Evolutionary conservation across 202 grass and related monocot genomes (phyloP), one percentile per base, ranked within the genome.

Genomic region (Zizania palustris): DNA sequence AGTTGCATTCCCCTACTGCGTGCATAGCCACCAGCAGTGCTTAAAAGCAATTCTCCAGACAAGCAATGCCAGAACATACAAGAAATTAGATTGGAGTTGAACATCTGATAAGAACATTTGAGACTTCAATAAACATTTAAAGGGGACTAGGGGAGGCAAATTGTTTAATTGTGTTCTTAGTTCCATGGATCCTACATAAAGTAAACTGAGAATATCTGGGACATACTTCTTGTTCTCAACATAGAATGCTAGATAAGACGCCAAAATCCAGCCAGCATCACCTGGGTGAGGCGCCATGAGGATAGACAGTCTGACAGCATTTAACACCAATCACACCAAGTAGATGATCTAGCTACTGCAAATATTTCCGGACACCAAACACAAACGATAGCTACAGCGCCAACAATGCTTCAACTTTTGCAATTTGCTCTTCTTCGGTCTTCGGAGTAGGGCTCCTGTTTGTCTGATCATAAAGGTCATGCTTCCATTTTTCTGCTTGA

Each of bases 361-460:
- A 67, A 41, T 28, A 68, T 65, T 45, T 71, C 34, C 65, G 63
- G 67, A 56, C 28, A 71, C 61, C 14, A 58, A 65, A 72, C 58
- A 44, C 43, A 72, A 69, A 75, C 18, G 40, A 40, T 56, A 78
- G 58, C 82, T 91, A 99, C 69, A 85, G 79, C 4, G 87, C 74
- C 72, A 99, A 66, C 22, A 99, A 43, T 39, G 92, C 82, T 77
- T 95, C 96, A 43, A 99, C 78, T 86, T 95, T 95, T 10, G 91
- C 91, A 82, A 99, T 85, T 80, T 95, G 89, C 40, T 99, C 96
- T 82, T 99, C 89, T 79, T 95, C 89, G 5, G 89, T 99, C 88
- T 90, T 75, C 15, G 85, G 91, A 60, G 85, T 79, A 11, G 85
- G 85, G 67, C 81, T 88, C 69, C 78, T 87, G 60, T 88, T 95